These are phyloP conservation scores for Psidium guajava DNA, from an alignment of 345 rosid species.

Conservation along the genomic window DNA sequence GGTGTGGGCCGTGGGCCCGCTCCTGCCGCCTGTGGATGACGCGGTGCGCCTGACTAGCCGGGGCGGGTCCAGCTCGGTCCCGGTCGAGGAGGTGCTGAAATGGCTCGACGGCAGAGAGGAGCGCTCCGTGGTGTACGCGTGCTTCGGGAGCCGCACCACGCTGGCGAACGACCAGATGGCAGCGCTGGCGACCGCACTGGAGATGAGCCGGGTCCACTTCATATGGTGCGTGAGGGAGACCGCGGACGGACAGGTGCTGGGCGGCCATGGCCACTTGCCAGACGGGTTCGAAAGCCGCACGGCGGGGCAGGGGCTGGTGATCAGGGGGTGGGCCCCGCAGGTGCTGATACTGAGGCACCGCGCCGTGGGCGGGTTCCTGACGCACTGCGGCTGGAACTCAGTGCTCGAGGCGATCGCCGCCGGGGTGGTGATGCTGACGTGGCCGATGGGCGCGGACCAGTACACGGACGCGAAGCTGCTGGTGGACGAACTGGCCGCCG, in stretches of 20 bases:
- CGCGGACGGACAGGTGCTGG: conserved; percentile 18
- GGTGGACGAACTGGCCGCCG: conserved; percentile 46
- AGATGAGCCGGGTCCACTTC: too few relatives aligned
- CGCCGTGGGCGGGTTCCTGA: not conserved
- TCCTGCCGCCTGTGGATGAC: conserved; percentile 7
- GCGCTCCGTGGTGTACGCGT: too few relatives aligned
- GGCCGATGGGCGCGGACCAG: too few relatives aligned
- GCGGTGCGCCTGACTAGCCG: not conserved
- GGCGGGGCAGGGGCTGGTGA: not conserved
- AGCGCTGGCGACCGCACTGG: not conserved
- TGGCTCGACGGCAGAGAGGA: too few relatives aligned
- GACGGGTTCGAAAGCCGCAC: not conserved
- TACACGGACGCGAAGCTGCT: conserved; percentile 27
- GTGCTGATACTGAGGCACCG: conserved; percentile 2
- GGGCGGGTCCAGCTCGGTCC: too few relatives aligned
- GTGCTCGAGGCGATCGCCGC: not conserved
- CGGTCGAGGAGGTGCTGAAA: too few relatives aligned
- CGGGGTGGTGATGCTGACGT: conserved; percentile 16
- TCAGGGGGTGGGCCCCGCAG: conserved; percentile 8
- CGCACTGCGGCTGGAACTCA: conserved; percentile 1
- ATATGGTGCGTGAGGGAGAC: too few relatives aligned
- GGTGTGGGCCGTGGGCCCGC: conserved; percentile 54
- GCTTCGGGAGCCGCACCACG: too few relatives aligned
- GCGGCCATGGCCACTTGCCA: not conserved
- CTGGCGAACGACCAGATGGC: conserved; percentile 15